Percentiles rank a stretch among this genome's conserved stretches.
phyloP scores from a whole-genome alignment of 805 yeast species.

The Dipodascus albidus region DNA sequence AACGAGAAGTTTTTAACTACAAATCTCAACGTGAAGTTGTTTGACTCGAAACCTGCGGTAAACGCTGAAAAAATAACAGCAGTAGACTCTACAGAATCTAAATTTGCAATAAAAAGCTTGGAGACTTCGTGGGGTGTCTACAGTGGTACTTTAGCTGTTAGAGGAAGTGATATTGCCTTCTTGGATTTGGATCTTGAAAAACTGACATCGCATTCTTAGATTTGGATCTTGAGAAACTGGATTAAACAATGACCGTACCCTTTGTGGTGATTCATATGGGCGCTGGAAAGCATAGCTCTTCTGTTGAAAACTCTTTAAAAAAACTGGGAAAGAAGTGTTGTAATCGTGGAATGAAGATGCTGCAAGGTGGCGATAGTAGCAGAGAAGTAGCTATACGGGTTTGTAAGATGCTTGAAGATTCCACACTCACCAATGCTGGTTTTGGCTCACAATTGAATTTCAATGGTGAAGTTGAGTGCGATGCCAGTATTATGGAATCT shows the following conservation, averaged over 20 bases:
- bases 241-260: constrained; percentile 3
- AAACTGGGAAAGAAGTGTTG: constrained; percentile 13
- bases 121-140: constrained; percentile 15
- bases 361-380: constrained; percentile 11
- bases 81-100: constrained; percentile 15
- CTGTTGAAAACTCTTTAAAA: constrained; percentile 7
- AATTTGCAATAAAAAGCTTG: constrained; percentile 11
- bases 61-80: constrained; percentile 11
- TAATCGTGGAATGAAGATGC: constrained; percentile 13
- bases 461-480: constrained; percentile 28
- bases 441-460: constrained; percentile 27
- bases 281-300: constrained; percentile 22
- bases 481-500: constrained; percentile 26
- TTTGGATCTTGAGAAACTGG: constrained; percentile 3
- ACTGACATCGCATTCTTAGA: constrained; percentile 3
- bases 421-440: constrained; percentile 29
- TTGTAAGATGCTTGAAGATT: constrained; percentile 25
- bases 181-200: constrained; percentile 5
- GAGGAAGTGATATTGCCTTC: constrained; percentile 13
- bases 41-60: constrained; percentile 3
- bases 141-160: constrained; percentile 7
- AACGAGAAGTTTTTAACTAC: not conserved
- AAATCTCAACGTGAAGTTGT: constrained; percentile 3
- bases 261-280: constrained; percentile 23
- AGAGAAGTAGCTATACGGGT: constrained; percentile 16